Conservation (phyloP, 2,329 filamentous ascomycete species). For the Aspergillus felis region DNA sequence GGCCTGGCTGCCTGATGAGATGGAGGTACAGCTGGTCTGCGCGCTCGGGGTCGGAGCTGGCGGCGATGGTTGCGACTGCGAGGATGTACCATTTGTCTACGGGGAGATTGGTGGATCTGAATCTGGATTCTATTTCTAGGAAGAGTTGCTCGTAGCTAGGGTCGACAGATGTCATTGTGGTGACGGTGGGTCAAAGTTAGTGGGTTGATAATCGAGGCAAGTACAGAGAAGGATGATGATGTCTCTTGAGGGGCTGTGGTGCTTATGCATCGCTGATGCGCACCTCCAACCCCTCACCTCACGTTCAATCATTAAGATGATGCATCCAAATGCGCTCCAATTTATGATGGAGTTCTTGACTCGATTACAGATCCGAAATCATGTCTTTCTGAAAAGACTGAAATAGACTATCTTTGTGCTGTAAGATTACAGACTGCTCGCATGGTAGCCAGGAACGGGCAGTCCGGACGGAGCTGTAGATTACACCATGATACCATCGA, state of each 20-base stretch:
- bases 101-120: conserved; percentile 22
- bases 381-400: neutral
- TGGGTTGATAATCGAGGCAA: neutral
- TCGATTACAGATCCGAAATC: neutral
- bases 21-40: conserved; percentile 54
- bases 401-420: neutral
- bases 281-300: neutral
- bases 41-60: conserved; percentile 50
- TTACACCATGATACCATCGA: neutral
- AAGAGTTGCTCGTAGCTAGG: conserved; percentile 28
- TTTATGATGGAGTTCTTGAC: neutral
- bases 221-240: neutral
- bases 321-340: neutral
- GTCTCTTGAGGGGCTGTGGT: neutral
- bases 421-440: neutral
- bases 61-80: conserved; percentile 44
- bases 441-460: neutral
- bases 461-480: neutral
- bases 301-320: neutral
- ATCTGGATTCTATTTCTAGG: conserved; percentile 25
- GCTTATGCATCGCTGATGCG: neutral
- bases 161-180: conserved; percentile 19
- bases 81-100: conserved; percentile 33
- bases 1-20: conserved; percentile 49
- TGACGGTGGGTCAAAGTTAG: neutral